phyloP scores from a whole-genome alignment of 192 early-diverging fungal genomes.

The Coemansia reversa region DNA sequence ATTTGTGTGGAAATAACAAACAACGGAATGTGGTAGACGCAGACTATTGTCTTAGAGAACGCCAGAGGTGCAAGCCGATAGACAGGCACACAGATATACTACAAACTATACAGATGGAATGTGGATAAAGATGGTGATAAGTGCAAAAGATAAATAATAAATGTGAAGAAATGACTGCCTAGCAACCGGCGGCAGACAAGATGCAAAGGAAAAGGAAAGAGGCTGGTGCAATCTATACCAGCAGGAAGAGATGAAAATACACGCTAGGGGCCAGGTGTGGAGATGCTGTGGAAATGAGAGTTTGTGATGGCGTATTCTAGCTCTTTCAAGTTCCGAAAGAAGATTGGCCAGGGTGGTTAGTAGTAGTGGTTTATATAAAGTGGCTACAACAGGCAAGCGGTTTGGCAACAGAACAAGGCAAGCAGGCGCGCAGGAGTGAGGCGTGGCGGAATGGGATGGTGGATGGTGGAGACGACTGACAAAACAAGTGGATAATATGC shows the following conservation, averaged over 20 bases:
- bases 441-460: slow-evolving; percentile 6
- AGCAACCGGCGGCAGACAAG: not conserved
- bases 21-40: not conserved
- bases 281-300: slow-evolving; percentile 1
- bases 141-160: not conserved
- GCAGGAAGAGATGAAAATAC: slow-evolving; percentile 2
- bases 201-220: slow-evolving; percentile 1
- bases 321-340: not conserved
- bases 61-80: not conserved
- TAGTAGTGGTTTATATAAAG: slow-evolving; percentile 18
- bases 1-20: not conserved
- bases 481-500: slow-evolving; percentile 24
- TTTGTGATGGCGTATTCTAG: slow-evolving; percentile 1
- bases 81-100: not conserved
- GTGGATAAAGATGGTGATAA: not conserved
- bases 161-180: not conserved
- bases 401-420: slow-evolving; percentile 12
- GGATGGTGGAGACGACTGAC: slow-evolving; percentile 8
- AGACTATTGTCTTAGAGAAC: slow-evolving; percentile 1
- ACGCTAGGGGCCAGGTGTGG: not conserved
- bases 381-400: slow-evolving; percentile 6
- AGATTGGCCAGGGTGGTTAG: not conserved
- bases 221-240: not conserved
- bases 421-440: not conserved
- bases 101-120: slow-evolving; percentile 4